Evolutionary conservation across 2,329 filamentous ascomycete genomes (phyloP), one percentile per base, ranked within the genome.

Genomic region (Scortechinia acanthostroma): DNA sequence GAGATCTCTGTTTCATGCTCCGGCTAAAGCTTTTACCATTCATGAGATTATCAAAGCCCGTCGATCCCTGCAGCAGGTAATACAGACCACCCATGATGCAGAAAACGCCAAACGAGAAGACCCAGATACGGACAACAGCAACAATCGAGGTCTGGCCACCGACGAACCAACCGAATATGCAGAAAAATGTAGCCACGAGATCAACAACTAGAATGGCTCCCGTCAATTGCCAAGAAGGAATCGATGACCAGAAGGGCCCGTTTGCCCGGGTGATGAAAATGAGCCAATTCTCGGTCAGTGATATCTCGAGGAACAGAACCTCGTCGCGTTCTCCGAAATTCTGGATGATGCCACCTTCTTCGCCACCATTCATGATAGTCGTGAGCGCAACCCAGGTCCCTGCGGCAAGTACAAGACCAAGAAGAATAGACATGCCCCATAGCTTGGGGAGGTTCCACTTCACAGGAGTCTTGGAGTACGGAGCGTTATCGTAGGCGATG

Each of bases 211-310:
- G 62, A 52, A 95, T 89, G 51, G 89, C 89, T 50, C 83, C 83
- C 46, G 74, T 65, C 40, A 95, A 74, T 66, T 94, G 87, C 86
- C 88, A 91, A 49, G 88, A 94, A 48, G 90, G 89, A 48, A 89
- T 78, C 20, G 86, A 91, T 2, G 86, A 90, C 88, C 88, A 94
- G 77, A 94, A 91, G 45, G 88, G 88, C 58, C 89, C 88, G 67
- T 91, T 91, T 68, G 88, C 86, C 75, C 90, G 88, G 52, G 89
- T 95, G 69, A 95, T 91, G 74, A 95, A 94, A 68, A 95, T 95
- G 44, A 95, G 77, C 89, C 90, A 95, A 72, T 94, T 95, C 76
- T 95, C 88, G 49, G 89, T 91, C 45, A 95, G 78, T 13, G 87
- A 88, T 64, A 95, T 88, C 69, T 95, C 80, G 28, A 95, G 82